A percentile compares a stretch with the other conserved stretches of the same genome.
These are phyloP conservation scores for Oryza nivara DNA, from an alignment of 176 grass and related monocot species.

Conservation along the genomic window DNA sequence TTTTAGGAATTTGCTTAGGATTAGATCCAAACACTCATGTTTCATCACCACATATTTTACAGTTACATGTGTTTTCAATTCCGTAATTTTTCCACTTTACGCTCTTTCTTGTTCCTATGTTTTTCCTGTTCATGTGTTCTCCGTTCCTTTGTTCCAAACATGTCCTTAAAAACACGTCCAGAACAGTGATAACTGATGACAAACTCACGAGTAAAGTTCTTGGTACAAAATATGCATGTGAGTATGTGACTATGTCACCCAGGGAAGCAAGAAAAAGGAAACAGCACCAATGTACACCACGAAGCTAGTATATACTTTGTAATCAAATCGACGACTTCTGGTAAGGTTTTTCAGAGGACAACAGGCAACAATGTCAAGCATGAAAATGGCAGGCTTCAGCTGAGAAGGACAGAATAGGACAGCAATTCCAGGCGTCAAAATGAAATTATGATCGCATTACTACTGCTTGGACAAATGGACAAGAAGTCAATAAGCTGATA, in stretches of 20 bases:
- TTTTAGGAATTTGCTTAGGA: too few species aligned
- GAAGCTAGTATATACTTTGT: not conserved
- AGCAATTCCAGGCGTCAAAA: not conserved
- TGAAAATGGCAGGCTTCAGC: not conserved
- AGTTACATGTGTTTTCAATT: too few species aligned
- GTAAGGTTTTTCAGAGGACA: not conserved
- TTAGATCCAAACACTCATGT: too few species aligned
- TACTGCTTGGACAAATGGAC: constrained; percentile 6
- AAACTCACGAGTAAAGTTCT: not conserved
- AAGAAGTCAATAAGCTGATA: not conserved
- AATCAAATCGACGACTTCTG: not conserved
- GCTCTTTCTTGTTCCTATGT: too few species aligned
- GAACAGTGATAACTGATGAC: not conserved
- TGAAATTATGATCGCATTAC: constrained; percentile 16
- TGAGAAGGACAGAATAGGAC: not conserved
- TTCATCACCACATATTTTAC: too few species aligned
- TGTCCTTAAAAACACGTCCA: too few species aligned
- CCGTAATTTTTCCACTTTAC: too few species aligned
- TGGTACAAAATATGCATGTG: not conserved
- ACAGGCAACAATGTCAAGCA: not conserved
- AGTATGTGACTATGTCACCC: not conserved
- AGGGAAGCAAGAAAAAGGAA: not conserved
- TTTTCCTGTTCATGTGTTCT: too few species aligned
- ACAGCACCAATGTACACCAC: not conserved
- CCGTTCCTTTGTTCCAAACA: too few species aligned